These are phyloP conservation scores for Trichoderma oligosporum DNA, from an alignment of 2,329 filamentous ascomycete genomes.

Conservation along the genomic window DNA sequence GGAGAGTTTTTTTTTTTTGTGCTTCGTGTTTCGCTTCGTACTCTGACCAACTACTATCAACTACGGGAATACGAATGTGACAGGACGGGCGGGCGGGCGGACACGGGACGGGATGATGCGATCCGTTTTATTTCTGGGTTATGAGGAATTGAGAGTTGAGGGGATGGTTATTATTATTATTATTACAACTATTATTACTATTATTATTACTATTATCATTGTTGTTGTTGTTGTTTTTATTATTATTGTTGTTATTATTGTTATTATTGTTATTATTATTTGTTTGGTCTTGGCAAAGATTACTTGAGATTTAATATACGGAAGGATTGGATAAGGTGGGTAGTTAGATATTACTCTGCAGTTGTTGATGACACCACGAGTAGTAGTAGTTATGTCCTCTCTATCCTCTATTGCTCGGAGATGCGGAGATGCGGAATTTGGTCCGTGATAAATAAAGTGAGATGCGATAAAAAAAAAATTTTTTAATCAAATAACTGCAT, in stretches of 20 bases:
- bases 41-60: not conserved
- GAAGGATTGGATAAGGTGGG: not conserved
- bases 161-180: not conserved
- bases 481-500: too few species aligned
- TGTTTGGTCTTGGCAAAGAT: too few species aligned
- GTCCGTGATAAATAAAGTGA: too few species aligned
- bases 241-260: not conserved
- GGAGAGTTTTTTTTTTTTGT: not conserved
- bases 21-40: not conserved
- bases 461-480: too few species aligned
- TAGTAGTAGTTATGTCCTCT: too few species aligned
- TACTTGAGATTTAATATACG: too few species aligned
- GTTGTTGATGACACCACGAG: not conserved
- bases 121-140: not conserved
- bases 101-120: constrained; percentile 15
- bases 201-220: not conserved
- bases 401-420: too few species aligned
- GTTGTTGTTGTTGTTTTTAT: not conserved
- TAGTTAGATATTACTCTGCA: not conserved
- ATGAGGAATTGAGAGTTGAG: too few species aligned
- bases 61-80: not conserved
- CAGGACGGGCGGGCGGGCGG: constrained; percentile 8
- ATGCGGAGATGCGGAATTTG: too few species aligned
- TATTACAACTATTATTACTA: not conserved
- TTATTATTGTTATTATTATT: not conserved